phyloP scores from a whole-genome alignment of 106 monocot species.

The Dactylorhiza incarnata region DNA sequence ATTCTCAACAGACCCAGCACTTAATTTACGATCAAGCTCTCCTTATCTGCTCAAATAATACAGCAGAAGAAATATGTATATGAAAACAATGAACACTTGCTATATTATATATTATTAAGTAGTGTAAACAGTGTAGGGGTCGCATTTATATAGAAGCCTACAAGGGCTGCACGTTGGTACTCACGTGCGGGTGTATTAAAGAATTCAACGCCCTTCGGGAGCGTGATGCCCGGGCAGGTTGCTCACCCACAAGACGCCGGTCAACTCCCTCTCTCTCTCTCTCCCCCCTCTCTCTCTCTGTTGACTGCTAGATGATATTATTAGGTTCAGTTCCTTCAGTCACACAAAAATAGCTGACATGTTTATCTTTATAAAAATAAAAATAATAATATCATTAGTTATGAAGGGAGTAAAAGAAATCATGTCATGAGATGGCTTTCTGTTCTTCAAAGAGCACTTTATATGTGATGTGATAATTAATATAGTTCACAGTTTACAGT shows the following conservation, averaged over 20 bases:
- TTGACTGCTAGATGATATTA: background rate
- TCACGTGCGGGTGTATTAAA: conserved; percentile 54
- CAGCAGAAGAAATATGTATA: background rate
- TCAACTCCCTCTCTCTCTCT: conserved; percentile 37
- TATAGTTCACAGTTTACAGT: no score
- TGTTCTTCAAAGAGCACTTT: no score
- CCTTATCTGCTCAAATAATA: background rate
- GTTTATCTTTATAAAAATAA: background rate
- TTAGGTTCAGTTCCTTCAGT: background rate
- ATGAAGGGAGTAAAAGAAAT: no score
- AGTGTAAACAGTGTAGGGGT: background rate
- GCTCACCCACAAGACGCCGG: conserved; percentile 62
- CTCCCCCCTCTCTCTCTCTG: conserved; percentile 19
- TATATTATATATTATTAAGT: background rate
- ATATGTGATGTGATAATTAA: no score
- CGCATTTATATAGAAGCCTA: conserved; percentile 1
- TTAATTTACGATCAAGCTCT: background rate
- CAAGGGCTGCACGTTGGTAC: conserved; percentile 7
- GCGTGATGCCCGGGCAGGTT: conserved; percentile 58
- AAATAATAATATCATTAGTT: no score
- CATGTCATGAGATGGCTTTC: no score
- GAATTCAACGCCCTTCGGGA: conserved; percentile 68
- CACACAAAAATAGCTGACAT: background rate
- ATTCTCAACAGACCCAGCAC: background rate
- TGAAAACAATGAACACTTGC: background rate